These are phyloP conservation scores for Aspergillus flavus DNA, from an alignment of 2,329 filamentous ascomycete genomes.

Conservation along the genomic window DNA sequence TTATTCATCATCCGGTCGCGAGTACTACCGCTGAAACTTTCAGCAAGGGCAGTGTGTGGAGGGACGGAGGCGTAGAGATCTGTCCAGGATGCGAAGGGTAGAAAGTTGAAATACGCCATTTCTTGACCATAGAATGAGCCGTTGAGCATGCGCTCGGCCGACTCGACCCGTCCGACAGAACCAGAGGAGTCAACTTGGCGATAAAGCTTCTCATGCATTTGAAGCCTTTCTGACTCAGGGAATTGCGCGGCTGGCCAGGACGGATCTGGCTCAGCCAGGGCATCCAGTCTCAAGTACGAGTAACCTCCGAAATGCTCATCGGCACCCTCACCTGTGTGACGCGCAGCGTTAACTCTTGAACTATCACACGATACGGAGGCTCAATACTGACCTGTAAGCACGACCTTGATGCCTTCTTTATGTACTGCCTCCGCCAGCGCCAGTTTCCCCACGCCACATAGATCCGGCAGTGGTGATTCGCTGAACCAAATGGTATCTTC, in stretches of 20 bases:
- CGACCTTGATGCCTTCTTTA: too few species aligned
- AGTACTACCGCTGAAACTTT: slow-evolving; percentile 30
- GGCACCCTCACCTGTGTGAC: background rate
- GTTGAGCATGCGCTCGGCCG: slow-evolving; percentile 5
- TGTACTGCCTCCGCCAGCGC: too few species aligned
- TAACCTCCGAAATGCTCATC: slow-evolving; percentile 4
- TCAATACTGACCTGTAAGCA: too few species aligned
- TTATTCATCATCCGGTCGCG: slow-evolving; percentile 30
- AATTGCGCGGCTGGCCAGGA: background rate
- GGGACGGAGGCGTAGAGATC: background rate
- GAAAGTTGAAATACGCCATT: background rate
- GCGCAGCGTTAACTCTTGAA: too few species aligned
- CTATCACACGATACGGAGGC: too few species aligned
- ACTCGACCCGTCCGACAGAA: too few species aligned
- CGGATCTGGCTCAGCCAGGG: background rate
- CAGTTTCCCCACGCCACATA: too few species aligned
- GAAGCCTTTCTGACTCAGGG: background rate
- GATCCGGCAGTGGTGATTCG: too few species aligned
- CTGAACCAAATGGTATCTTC: too few species aligned
- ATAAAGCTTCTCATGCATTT: background rate
- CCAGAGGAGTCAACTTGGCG: background rate
- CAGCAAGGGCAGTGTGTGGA: slow-evolving; percentile 18
- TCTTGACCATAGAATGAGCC: background rate
- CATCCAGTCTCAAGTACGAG: background rate
- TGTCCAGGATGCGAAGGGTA: slow-evolving; percentile 25